Evolutionary conservation across 2,329 filamentous ascomycete species (phyloP).

Genomic region (Colletotrichum sp.): DNA sequence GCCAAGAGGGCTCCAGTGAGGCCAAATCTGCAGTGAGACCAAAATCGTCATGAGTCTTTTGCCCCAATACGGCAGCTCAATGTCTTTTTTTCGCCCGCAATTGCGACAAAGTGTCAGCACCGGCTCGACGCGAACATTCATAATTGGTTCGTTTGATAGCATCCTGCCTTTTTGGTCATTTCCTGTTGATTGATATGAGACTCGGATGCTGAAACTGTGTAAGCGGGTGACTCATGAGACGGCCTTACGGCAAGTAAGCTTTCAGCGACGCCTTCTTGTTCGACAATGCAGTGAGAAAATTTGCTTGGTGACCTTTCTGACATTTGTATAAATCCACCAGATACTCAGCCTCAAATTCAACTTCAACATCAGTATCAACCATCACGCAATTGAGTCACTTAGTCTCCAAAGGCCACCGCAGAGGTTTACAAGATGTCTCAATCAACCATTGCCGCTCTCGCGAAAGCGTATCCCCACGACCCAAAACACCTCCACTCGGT

Average conservation of each 20-base stretch:
- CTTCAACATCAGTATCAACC: neutral
- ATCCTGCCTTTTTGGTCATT: neutral
- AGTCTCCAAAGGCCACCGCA: neutral
- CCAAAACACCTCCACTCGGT: neutral
- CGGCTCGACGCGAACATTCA: neutral
- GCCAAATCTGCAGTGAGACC: neutral
- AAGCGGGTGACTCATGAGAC: neutral
- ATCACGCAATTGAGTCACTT: neutral
- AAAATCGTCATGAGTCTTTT: neutral
- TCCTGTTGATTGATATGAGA: neutral
- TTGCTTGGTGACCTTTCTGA: neutral
- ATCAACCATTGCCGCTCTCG: neutral
- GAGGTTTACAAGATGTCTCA: neutral
- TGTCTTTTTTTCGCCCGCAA: neutral
- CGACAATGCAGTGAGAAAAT: neutral
- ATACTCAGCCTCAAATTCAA: neutral
- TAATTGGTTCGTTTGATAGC: neutral
- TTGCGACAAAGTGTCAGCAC: neutral
- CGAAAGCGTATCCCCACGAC: constrained; percentile 4
- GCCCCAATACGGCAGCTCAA: neutral
- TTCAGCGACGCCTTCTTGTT: neutral
- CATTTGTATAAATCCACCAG: neutral
- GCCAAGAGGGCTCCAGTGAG: neutral
- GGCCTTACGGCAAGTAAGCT: neutral
- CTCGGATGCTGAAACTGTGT: neutral